Evolutionary conservation across 495 filamentous ascomycete genomes (phyloP).

Genomic region (Aspergillus funiculosus): DNA sequence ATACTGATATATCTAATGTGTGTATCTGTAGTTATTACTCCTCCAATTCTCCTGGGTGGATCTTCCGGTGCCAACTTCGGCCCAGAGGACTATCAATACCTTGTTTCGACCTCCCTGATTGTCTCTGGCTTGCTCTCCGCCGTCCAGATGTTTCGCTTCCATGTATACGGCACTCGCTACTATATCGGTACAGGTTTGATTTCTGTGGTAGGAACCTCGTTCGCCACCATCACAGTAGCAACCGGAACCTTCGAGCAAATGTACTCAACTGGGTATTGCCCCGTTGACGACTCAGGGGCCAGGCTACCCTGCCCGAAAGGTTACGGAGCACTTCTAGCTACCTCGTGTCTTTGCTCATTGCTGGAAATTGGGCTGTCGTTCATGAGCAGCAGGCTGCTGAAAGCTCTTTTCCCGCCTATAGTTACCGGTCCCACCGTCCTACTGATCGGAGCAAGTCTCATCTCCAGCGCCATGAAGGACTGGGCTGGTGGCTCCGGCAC

Average conservation of each 20-base stretch:
- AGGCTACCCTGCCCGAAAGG: constrained; percentile 74
- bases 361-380: constrained; percentile 43
- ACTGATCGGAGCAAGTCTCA: constrained; percentile 69
- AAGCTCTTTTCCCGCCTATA: constrained; percentile 79
- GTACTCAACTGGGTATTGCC: constrained; percentile 77
- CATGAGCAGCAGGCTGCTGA: constrained; percentile 59
- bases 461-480: constrained; percentile 70
- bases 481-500: constrained; percentile 75
- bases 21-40: constrained; percentile 54
- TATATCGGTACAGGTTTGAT: constrained; percentile 84
- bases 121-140: constrained; percentile 74
- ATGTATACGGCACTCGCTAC: constrained; percentile 73
- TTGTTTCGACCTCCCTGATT: constrained; percentile 86
- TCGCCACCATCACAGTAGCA: constrained; percentile 81
- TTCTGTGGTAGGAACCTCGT: constrained; percentile 75
- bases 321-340: constrained; percentile 81
- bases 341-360: constrained; percentile 49
- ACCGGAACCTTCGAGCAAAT: constrained; percentile 73
- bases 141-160: constrained; percentile 81
- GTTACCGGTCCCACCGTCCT: constrained; percentile 83
- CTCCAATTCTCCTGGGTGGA: constrained; percentile 70
- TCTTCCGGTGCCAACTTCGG: constrained; percentile 60
- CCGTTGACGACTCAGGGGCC: constrained; percentile 54
- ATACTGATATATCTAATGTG: background rate
- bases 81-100: constrained; percentile 59